A percentile compares a stretch with the other conserved stretches of the same genome.
Evolutionary conservation across 805 yeast genomes (phyloP).

Genomic region (Candida ficus): DNA sequence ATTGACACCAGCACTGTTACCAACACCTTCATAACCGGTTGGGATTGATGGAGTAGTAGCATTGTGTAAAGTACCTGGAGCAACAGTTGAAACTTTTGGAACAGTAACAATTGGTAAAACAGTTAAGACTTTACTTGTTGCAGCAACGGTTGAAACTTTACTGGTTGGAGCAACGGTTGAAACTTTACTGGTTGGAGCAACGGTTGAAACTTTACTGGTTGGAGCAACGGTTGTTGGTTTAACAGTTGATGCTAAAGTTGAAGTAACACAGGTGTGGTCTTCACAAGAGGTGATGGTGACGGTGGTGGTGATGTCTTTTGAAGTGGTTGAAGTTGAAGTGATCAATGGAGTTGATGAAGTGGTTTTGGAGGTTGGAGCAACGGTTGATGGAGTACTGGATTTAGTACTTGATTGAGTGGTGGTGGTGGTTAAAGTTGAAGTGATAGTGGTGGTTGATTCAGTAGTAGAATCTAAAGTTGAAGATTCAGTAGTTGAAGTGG

Average conservation of each 20-base stretch:
- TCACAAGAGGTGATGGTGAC: constrained; percentile 2
- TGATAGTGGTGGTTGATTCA: background rate
- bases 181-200: background rate
- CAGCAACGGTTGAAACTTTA: background rate
- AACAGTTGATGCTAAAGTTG: background rate
- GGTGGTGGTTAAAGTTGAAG: background rate
- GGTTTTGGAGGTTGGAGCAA: constrained; percentile 2
- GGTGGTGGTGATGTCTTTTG: constrained; percentile 3
- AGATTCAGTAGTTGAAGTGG: background rate
- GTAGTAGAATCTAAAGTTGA: background rate
- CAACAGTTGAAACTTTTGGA: background rate
- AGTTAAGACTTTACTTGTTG: background rate
- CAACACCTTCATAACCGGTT: constrained; percentile 8
- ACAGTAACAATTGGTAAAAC: background rate
- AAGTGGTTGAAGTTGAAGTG: background rate
- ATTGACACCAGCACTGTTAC: constrained; percentile 3
- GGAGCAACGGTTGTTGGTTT: background rate
- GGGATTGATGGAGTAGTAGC: constrained; percentile 6
- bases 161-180: background rate
- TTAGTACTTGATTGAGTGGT: background rate
- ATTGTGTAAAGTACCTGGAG: background rate
- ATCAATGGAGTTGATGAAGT: background rate
- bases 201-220: background rate
- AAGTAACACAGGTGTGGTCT: background rate
- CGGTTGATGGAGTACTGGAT: background rate